Evolutionary conservation across 331 rosid genomes (phyloP).

Genomic region (Erythrophleum ivorense): DNA sequence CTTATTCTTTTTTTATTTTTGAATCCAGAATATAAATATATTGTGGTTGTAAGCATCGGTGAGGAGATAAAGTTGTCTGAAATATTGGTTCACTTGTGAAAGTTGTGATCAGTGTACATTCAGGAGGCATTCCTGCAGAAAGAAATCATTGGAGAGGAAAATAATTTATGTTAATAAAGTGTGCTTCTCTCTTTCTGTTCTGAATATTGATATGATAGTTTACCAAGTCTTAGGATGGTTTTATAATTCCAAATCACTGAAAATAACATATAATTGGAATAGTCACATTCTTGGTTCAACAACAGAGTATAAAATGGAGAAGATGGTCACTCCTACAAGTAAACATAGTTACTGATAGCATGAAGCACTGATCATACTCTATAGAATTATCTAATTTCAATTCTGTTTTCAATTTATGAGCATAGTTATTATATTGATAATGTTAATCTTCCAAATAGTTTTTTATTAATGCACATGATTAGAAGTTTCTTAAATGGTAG

Average conservation of each 20-base stretch:
- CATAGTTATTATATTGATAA: slow-evolving; percentile 19
- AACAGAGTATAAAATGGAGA: slow-evolving; percentile 24
- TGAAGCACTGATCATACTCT: slow-evolving; percentile 6
- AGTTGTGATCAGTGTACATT: slow-evolving; percentile 22
- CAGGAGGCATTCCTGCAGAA: not conserved
- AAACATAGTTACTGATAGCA: slow-evolving; percentile 9
- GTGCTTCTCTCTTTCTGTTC: slow-evolving; percentile 20
- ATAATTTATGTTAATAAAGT: not conserved
- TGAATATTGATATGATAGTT: slow-evolving; percentile 5
- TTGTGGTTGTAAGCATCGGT: not conserved
- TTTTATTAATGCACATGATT: slow-evolving; percentile 4
- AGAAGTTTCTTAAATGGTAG: slow-evolving; percentile 48
- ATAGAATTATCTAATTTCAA: slow-evolving; percentile 9
- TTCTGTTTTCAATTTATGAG: slow-evolving; percentile 10
- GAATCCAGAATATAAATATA: not conserved
- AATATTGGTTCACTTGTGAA: slow-evolving; percentile 6
- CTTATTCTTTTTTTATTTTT: not conserved
- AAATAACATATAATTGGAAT: not conserved
- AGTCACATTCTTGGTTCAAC: slow-evolving; percentile 11
- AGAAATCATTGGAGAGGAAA: not conserved
- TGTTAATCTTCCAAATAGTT: slow-evolving; percentile 1
- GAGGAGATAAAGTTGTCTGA: slow-evolving; percentile 13
- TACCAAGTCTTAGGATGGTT: slow-evolving; percentile 18
- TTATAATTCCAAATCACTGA: slow-evolving; percentile 21
- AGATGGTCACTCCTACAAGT: not conserved